Conservation (phyloP, 169 alveolate genomes). For the Plasmodium malariae region DNA sequence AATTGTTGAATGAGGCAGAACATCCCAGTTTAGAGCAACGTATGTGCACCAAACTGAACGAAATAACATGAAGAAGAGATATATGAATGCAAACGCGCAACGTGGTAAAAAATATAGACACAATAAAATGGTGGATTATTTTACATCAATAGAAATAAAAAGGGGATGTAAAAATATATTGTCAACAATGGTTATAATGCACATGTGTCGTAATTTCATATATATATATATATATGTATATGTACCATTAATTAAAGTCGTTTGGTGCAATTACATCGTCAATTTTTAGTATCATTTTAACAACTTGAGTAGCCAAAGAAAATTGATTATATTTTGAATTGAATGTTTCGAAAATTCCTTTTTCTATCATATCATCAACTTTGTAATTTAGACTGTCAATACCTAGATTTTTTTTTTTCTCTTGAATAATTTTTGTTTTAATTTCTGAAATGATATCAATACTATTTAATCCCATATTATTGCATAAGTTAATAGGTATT, state of each 20-base stretch:
- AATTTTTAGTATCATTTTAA: conserved; percentile 98
- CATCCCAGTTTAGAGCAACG: too few relatives aligned
- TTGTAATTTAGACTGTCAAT: conserved; percentile 93
- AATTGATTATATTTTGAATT: conserved; percentile 95
- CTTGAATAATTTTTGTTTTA: conserved; percentile 91
- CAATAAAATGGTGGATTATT: too few relatives aligned
- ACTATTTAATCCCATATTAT: conserved; percentile 96
- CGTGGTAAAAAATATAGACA: too few relatives aligned
- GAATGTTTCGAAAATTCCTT: conserved; percentile 95
- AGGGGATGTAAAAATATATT: too few relatives aligned
- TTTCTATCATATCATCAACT: conserved; percentile 91
- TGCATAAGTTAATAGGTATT: conserved; percentile 97
- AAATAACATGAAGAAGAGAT: too few relatives aligned
- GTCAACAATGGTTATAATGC: too few relatives aligned
- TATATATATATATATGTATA: conserved; percentile 1
- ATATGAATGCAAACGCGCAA: too few relatives aligned
- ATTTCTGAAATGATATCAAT: conserved; percentile 94
- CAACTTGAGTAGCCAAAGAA: conserved; percentile 98
- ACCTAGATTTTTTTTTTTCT: conserved; percentile 92
- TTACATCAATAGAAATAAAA: too few relatives aligned
- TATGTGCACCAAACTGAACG: too few relatives aligned
- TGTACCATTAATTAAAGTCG: conserved; percentile 43
- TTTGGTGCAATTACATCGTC: conserved; percentile 95
- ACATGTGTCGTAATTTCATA: too few relatives aligned
- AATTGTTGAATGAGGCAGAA: too few relatives aligned